Evolutionary conservation across 2,329 filamentous ascomycete species (phyloP).

Genomic region (Metarhizium brunneum): DNA sequence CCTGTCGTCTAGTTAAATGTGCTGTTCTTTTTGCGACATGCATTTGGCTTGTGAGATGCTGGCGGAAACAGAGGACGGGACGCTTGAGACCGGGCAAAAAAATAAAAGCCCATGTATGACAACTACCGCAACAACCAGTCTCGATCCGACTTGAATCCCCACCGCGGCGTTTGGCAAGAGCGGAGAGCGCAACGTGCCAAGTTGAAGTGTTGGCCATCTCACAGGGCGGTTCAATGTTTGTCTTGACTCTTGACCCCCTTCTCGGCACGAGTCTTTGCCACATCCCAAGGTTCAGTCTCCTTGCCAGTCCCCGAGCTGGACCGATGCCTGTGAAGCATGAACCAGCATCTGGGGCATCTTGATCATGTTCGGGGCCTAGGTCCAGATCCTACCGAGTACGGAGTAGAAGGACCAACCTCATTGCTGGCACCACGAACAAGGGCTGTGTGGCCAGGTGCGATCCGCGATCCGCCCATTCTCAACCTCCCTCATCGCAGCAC

Average conservation of each 20-base stretch:
- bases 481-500: not conserved
- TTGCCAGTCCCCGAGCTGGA: not conserved
- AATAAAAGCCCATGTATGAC: not conserved
- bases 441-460: not conserved
- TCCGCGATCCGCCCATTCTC: not conserved
- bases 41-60: conserved; percentile 1
- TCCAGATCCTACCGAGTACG: too few species aligned
- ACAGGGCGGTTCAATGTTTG: not conserved
- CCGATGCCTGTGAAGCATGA: not conserved
- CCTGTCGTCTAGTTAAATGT: not conserved
- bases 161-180: not conserved
- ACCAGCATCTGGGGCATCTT: not conserved
- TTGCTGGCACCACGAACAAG: not conserved
- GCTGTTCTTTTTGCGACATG: conserved; percentile 1
- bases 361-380: too few species aligned
- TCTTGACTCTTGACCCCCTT: not conserved
- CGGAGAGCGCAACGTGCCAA: not conserved
- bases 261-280: not conserved
- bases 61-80: not conserved
- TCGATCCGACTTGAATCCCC: not conserved
- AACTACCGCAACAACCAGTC: not conserved
- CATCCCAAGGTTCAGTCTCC: not conserved
- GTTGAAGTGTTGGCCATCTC: not conserved
- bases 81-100: not conserved
- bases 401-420: too few species aligned